Base-by-base conservation (phyloP, 2,329 filamentous ascomycete species). In the Tolypocladium paradoxum region DNA sequence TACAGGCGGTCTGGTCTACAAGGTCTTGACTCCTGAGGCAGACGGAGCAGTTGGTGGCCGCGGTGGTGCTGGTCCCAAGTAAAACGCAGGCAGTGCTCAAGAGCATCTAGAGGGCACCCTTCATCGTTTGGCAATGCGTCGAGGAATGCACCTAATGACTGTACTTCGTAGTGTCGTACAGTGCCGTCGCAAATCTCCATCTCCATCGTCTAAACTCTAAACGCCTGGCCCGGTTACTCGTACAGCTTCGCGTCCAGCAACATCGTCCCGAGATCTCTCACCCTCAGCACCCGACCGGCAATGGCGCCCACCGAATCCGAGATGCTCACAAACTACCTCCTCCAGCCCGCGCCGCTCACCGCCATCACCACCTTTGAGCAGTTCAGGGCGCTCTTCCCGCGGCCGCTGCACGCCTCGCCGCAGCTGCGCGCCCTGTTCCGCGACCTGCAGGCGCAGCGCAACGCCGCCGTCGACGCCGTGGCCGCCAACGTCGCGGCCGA, bases 351-450 rank as follows among this genome's bases (percentile, higher is more conserved):
- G 8, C 78, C 86, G 31, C 76, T 95, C 37, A 84, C 87, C 43
- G 79, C 85, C 57, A 80, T 90, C 63, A 74, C 90, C 60, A 84
- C 88, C 8, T 77, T 90, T 48, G 76, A 83, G 54, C 81, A 89
- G 58, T 95, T 95, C 73, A 83, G 81, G 45, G 77, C 84, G 31
- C 77, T 92, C 43, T 93, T 95, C 63, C 89, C 90, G 12, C 80
- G 77, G 50, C 69, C 79, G 38, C 75, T 84, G 49, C 85, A 84
- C 55, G 73, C 77, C 27, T 85, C 84, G 48, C 80, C 86, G 0
- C 82, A 85, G 53, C 77, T 92, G 48, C 81, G 82, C 53, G 73
- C 77, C 0, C 75, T 96, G 6, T 95, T 95, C 65, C 82, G 87
- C 48, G 87, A 93, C 65, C 76, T 95, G 3, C 87, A 93, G 62